These are phyloP conservation scores for Cladorrhinum samala DNA, from an alignment of 495 filamentous ascomycete species.

Conservation along the genomic window DNA sequence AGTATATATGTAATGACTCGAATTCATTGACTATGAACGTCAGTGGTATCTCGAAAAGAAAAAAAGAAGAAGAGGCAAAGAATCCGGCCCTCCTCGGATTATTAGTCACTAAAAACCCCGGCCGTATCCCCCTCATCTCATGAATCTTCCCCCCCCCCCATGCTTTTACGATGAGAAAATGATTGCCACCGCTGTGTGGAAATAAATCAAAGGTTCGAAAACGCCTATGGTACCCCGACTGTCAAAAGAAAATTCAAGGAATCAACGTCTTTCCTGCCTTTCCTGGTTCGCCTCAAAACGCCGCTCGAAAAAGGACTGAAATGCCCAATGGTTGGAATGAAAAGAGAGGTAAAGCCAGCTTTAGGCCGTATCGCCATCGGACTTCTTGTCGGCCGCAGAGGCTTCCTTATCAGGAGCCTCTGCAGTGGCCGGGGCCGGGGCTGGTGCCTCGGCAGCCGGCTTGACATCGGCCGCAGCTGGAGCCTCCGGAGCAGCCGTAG, in stretches of 20 bases:
- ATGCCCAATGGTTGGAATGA: neutral
- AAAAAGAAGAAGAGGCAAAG: no score
- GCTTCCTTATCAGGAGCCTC: conserved; percentile 5
- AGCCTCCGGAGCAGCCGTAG: neutral
- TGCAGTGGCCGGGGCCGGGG: conserved; percentile 3
- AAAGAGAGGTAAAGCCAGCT: neutral
- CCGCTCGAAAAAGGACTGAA: neutral
- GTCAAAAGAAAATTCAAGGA: no score
- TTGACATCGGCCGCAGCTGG: conserved; percentile 9
- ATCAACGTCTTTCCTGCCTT: neutral
- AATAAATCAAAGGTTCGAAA: no score
- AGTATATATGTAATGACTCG: neutral
- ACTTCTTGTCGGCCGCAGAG: conserved; percentile 5
- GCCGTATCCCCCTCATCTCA: no score
- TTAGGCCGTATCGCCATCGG: neutral
- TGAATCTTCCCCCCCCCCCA: no score
- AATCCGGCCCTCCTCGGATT: no score
- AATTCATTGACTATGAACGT: neutral
- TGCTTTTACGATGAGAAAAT: no score
- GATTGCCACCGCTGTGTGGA: no score
- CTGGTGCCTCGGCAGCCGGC: neutral
- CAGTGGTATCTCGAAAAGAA: neutral
- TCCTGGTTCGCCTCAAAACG: neutral
- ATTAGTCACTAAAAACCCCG: no score
- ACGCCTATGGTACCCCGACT: no score